These are phyloP conservation scores for Pseudevernia furfuracea DNA, from an alignment of 495 filamentous ascomycete species.

Conservation along the genomic window DNA sequence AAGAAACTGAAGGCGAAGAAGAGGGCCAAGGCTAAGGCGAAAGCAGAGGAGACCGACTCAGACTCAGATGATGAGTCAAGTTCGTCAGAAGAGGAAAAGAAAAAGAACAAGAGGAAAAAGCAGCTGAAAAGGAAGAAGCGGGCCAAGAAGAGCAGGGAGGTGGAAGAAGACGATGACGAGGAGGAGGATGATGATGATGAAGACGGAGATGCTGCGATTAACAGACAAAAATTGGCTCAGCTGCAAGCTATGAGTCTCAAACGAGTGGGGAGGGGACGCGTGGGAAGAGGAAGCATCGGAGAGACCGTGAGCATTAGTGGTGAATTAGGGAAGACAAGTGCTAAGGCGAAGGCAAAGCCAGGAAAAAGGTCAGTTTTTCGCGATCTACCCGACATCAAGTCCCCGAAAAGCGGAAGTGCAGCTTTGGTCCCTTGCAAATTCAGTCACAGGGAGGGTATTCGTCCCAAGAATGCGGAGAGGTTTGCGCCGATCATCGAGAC, in stretches of 20 bases:
- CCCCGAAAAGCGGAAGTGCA: background rate
- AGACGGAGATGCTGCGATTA: conserved; percentile 26
- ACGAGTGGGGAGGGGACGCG: conserved; percentile 15
- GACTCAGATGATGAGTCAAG: conserved; percentile 34
- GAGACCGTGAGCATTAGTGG: conserved; percentile 23
- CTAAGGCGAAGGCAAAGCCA: conserved; percentile 13
- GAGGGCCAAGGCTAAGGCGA: conserved; percentile 35
- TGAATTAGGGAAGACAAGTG: conserved; percentile 14
- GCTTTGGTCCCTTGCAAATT: background rate
- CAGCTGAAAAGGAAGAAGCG: conserved; percentile 26
- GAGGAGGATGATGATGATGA: conserved; percentile 4
- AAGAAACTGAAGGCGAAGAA: conserved; percentile 39
- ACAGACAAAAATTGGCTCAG: conserved; percentile 26
- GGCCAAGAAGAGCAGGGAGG: conserved; percentile 29
- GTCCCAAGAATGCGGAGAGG: background rate
- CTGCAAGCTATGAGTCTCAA: conserved; percentile 26
- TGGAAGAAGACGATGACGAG: conserved; percentile 1
- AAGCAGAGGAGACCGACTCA: conserved; percentile 33
- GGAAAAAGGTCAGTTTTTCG: conserved; percentile 22
- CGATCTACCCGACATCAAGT: background rate
- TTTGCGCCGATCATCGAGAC: background rate
- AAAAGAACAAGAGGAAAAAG: conserved; percentile 33
- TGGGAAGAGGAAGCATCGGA: conserved; percentile 19
- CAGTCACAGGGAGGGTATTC: conserved; percentile 28
- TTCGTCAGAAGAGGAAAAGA: conserved; percentile 29